A percentile compares a stretch with the other conserved stretches of the same genome.
Evolutionary conservation across 257 asterid genomes (phyloP).

Genomic region (Ocimum tenuiflorum): DNA sequence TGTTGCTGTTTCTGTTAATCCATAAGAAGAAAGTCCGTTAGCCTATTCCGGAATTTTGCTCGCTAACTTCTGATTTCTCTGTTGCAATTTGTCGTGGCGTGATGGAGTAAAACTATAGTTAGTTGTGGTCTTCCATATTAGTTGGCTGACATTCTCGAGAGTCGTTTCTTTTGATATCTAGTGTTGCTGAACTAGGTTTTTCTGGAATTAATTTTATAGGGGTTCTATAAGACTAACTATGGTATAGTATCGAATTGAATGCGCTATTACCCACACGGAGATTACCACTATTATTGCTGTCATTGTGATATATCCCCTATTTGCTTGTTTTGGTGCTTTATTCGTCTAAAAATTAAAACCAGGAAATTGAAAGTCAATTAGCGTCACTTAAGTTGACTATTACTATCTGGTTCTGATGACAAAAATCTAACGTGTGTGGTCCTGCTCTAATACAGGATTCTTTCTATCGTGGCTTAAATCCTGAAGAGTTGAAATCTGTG

Average conservation of each 20-base stretch:
- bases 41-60: background rate
- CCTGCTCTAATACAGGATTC: conserved; percentile 61
- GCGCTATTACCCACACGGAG: background rate
- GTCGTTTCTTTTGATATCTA: background rate
- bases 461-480: conserved; percentile 85
- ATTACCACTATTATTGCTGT: background rate
- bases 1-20: background rate
- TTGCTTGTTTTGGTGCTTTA: background rate
- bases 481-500: conserved; percentile 66
- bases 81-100: background rate
- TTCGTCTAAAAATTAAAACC: background rate
- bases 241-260: background rate
- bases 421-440: background rate
- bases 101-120: background rate
- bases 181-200: background rate
- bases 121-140: background rate
- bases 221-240: background rate
- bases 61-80: no score
- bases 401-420: background rate
- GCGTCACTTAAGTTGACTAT: background rate
- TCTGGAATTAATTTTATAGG: background rate
- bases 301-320: background rate
- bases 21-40: background rate
- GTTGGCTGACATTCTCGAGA: background rate
- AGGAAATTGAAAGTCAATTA: background rate